Evolutionary conservation across 345 rosid genomes (phyloP).

Genomic region (Fremontodendron californicum): DNA sequence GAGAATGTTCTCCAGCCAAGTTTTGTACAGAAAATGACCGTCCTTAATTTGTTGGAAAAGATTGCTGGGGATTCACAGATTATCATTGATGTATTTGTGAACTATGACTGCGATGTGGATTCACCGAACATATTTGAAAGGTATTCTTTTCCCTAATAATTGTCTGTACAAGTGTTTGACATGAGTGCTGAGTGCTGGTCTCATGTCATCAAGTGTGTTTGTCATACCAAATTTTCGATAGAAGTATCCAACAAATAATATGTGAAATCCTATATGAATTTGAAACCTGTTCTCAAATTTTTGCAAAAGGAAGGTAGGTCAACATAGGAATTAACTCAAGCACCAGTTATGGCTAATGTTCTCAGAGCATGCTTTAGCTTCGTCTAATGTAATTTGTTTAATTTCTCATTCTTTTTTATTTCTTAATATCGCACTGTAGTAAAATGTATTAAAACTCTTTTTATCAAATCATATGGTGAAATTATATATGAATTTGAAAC

Average conservation of each 20-base stretch:
- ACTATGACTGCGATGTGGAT: conserved; percentile 95
- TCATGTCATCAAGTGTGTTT: background rate
- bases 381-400: background rate
- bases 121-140: conserved; percentile 93
- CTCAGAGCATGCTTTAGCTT: conserved; percentile 3
- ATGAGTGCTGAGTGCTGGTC: background rate
- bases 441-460: conserved; percentile 66
- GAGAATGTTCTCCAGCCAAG: conserved; percentile 98
- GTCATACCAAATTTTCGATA: background rate
- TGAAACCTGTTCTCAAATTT: background rate
- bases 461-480: conserved; percentile 30
- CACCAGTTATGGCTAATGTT: background rate
- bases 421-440: conserved; percentile 5
- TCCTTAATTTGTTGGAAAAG: conserved; percentile 79
- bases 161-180: background rate
- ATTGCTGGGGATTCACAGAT: conserved; percentile 74
- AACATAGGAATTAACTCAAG: background rate
- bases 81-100: conserved; percentile 85
- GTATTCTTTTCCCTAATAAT: conserved; percentile 36
- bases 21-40: conserved; percentile 95
- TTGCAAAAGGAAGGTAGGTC: background rate
- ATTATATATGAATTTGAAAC: background rate
- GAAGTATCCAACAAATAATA: background rate
- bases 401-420: background rate
- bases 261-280: background rate